Conservation (phyloP, 805 yeast species). For the Tetrapisispora pingtungensis region DNA sequence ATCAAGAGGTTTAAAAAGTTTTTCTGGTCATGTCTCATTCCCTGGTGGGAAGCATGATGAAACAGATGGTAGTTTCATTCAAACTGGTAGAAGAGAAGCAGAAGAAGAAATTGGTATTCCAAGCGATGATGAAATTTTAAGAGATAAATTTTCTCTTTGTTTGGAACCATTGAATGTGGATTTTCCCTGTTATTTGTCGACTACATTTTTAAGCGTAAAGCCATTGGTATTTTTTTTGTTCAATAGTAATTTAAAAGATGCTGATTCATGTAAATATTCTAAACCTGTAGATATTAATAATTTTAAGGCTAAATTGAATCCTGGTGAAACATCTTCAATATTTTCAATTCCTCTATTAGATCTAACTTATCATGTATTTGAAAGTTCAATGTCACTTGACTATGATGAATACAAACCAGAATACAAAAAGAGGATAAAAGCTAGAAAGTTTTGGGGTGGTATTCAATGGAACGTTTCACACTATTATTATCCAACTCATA, state of each 20-base stretch:
- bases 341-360: conserved; percentile 65
- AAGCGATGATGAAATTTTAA: conserved; percentile 36
- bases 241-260: conserved; percentile 8
- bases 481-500: conserved; percentile 47
- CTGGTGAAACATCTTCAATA: conserved; percentile 66
- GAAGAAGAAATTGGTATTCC: conserved; percentile 78
- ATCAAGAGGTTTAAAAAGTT: conserved; percentile 54
- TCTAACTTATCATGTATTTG: conserved; percentile 30
- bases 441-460: conserved; percentile 56
- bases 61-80: conserved; percentile 55
- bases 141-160: conserved; percentile 39
- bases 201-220: conserved; percentile 72
- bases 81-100: conserved; percentile 73
- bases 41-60: conserved; percentile 91
- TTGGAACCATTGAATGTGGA: conserved; percentile 47
- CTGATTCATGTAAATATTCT: conserved; percentile 9
- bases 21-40: conserved; percentile 83
- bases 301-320: conserved; percentile 43
- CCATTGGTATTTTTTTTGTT: conserved; percentile 67
- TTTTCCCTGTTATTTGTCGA: conserved; percentile 71
- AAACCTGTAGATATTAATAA: conserved; percentile 25
- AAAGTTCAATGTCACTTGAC: neutral
- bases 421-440: conserved; percentile 24
- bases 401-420: conserved; percentile 19
- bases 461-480: conserved; percentile 57